Evolutionary conservation across 345 rosid species (phyloP), one percentile per base, ranked within the genome.

Genomic region (Eucalyptus lansdowneana): DNA sequence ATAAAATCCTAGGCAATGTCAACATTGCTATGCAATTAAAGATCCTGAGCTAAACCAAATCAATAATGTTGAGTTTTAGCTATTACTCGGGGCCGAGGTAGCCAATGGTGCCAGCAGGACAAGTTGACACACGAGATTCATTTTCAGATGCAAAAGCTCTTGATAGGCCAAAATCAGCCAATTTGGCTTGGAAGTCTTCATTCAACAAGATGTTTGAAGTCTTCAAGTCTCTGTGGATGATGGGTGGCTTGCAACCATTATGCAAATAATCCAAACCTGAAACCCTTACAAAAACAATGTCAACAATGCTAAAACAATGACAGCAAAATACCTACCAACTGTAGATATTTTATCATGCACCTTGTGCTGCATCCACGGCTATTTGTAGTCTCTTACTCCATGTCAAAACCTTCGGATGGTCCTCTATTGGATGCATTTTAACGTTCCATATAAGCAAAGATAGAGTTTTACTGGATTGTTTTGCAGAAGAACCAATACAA

Each of bases 11-110:
- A 34, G 81, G 25, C 24, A 34, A 34, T 17, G 45, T 72, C 44
- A n/a, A 15, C 16, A 67, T 67, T 29, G 7, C 31, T 13, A 24
- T 47, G 54, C 69, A 13, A 49, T 22, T 24, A 27, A 8, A 25
- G 27, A 34, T 51, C 88, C 0, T 87, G 47, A 87, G 13, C 2
- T 53, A 3, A 16, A 50, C 42, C 0, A 40, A 0, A 14, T 29
- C 19, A 6, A 34, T 54, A 4, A 51, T 8, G 24, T 45, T 87
- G n/a, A 15, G 29, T 2, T 42, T 19, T 27, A 67, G 25, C 19
- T 31, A 93, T 93, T 89, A 95, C 97, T 95, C 95, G 4, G 97
- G 96, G 90, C 93, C 96, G 21, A 93, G 91, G 88, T 95, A 93
- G 34, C 96, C 96, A 42, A 92, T 90, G 11, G 97, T 95, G 45